These are phyloP conservation scores for Rhizophagus sp. DNA, from an alignment of 192 early-diverging fungal genomes.

Conservation along the genomic window DNA sequence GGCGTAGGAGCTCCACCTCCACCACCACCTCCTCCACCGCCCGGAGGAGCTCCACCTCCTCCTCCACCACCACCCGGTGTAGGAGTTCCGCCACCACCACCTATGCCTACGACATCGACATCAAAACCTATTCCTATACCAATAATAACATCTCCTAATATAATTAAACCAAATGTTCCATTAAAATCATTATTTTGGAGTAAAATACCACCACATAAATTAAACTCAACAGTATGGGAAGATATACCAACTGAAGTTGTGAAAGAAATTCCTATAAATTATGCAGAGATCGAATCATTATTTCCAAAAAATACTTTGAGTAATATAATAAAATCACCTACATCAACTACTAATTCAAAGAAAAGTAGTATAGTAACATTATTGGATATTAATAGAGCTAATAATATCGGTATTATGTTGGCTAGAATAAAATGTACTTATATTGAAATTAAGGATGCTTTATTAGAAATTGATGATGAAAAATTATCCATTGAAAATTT, in stretches of 20 bases:
- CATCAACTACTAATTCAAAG: constrained; percentile 23
- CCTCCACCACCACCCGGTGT: background rate
- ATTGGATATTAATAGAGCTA: constrained; percentile 54
- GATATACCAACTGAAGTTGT: constrained; percentile 39
- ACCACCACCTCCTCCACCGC: too few relatives aligned
- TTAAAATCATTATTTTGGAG: constrained; percentile 58
- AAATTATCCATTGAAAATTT: constrained; percentile 54
- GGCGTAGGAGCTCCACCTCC: too few relatives aligned
- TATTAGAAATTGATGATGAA: constrained; percentile 57
- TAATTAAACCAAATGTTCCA: constrained; percentile 29
- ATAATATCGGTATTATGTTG: constrained; percentile 67
- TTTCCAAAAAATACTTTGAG: constrained; percentile 45
- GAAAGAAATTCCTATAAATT: constrained; percentile 39
- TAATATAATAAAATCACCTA: background rate
- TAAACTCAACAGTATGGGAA: constrained; percentile 54
- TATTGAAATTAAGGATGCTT: constrained; percentile 53
- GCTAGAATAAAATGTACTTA: constrained; percentile 51
- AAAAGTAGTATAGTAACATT: constrained; percentile 46
- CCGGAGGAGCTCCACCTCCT: background rate
- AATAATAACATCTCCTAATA: constrained; percentile 26
- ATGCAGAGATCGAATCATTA: constrained; percentile 47
- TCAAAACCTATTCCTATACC: constrained; percentile 31
- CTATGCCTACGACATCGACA: constrained; percentile 25
- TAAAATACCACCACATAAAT: constrained; percentile 48
- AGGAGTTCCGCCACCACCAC: constrained; percentile 15